phyloP scores from a whole-genome alignment of 129 eudicot species.

The Oenanthe sinensis region DNA sequence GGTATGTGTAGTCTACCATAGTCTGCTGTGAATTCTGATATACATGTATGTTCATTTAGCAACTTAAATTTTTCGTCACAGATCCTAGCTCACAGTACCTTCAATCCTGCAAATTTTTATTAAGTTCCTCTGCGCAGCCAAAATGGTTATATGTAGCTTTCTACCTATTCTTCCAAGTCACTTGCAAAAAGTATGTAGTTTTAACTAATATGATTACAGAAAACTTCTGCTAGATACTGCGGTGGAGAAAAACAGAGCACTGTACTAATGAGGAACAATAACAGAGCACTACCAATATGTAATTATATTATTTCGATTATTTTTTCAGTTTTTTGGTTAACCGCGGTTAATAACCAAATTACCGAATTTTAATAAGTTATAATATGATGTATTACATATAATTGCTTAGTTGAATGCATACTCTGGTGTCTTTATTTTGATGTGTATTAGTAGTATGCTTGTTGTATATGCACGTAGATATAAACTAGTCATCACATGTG shows the following conservation, averaged over 20 bases:
- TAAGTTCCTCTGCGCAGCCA: neutral
- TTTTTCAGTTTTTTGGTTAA: no score
- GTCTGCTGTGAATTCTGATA: neutral
- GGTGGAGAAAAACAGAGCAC: no score
- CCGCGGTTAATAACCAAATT: no score
- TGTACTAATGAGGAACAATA: no score
- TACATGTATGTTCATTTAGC: neutral
- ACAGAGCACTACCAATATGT: no score
- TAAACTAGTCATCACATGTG: neutral
- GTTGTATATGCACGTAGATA: neutral
- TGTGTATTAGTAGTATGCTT: neutral
- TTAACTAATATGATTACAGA: neutral
- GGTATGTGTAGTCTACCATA: neutral
- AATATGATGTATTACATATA: neutral
- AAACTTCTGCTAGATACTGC: neutral
- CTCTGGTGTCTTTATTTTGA: neutral
- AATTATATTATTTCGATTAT: no score
- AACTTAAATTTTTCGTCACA: neutral
- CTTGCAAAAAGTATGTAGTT: neutral
- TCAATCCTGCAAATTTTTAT: neutral
- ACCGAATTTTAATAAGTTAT: no score
- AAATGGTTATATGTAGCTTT: neutral
- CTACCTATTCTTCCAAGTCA: neutral
- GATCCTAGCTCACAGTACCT: neutral
- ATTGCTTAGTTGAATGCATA: neutral